Evolutionary conservation across 768 basidiomycete genomes (phyloP), one percentile per base, ranked within the genome.

Genomic region (Lyophyllum decastes): DNA sequence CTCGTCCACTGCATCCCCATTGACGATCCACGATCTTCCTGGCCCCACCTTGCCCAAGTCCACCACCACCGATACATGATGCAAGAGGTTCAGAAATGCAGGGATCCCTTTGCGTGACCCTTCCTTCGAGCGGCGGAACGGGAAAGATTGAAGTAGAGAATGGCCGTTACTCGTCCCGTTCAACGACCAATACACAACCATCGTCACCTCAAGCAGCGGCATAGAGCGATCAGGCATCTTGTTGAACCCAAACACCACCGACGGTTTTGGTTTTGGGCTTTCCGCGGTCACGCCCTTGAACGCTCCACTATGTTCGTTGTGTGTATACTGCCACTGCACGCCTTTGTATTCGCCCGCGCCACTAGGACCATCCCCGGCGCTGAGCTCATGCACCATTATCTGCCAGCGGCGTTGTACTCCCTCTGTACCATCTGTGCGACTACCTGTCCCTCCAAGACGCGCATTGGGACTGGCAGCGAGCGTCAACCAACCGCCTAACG

Each of bases 1-100:
- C 44, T 33, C 10, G n/a, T 54, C 53, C 43, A 3, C 17, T 19
- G 43, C 33, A 27, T 26, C 22, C 26, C 17, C 25, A 11, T 24
- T 41, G 4, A 54, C 22, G 16, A 54, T 22, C 41, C 44, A 54
- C 14, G 25, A 44, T 10, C 19, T 47, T 17, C 53, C 45, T 17
- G 17, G 19, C 8, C 17, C 30, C 27, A 54, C 24, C 16, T 46
- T 41, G 7, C n/a, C 43, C 19, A 54, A n/a, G n/a, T 54, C 53
- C 22, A 54, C 45, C 6, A 19, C 26, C 3, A 54, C 43, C 21
- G 53, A 54, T 19, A 35, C 34, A 33, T 34, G 43, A 25, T 54
- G 53, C 30, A 54, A 41, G 27, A 54, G 24, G 26, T 54, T 54
- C 17, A 34, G 8, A n/a, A 45, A 54, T 26, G 53, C 43, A 2